A percentile compares a stretch with the other conserved stretches of the same genome.
These are phyloP conservation scores for Leccinum aurantiacum DNA, from an alignment of 768 basidiomycete species.

Conservation along the genomic window DNA sequence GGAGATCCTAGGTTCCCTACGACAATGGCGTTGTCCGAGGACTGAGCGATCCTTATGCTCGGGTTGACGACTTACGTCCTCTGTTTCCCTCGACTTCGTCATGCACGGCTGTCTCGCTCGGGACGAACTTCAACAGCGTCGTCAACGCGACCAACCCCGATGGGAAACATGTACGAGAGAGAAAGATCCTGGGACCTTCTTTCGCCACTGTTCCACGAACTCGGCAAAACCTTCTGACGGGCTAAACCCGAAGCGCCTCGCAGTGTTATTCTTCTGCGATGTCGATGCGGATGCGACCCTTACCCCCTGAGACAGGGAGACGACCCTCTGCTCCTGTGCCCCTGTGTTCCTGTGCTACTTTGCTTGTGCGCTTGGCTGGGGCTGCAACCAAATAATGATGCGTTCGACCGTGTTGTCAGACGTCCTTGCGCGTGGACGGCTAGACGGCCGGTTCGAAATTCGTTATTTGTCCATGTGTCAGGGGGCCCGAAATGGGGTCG, in stretches of 20 bases:
- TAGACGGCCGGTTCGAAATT: background rate
- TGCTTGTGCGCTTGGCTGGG: background rate
- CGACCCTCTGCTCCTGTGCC: background rate
- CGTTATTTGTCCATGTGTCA: background rate
- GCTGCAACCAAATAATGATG: background rate
- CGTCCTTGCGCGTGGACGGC: background rate
- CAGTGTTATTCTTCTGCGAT: background rate
- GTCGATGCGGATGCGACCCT: background rate
- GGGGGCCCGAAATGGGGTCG: background rate
- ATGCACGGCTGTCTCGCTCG: slow-evolving; percentile 1
- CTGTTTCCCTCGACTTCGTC: slow-evolving; percentile 2
- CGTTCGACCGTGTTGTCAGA: background rate
- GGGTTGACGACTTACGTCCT: background rate
- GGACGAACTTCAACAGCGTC: slow-evolving; percentile 3
- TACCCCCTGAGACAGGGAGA: background rate
- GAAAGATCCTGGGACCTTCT: background rate
- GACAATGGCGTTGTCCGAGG: background rate
- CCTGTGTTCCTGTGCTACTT: background rate
- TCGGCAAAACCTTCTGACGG: slow-evolving; percentile 6
- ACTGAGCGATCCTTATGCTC: background rate
- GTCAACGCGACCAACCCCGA: slow-evolving; percentile 8
- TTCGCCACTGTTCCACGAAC: slow-evolving; percentile 1
- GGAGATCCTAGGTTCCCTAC: no score
- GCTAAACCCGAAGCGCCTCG: background rate
- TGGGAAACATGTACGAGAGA: slow-evolving; percentile 10